Base-by-base conservation (phyloP, 2,329 filamentous ascomycete species). In the Beauveria brongniartii region DNA sequence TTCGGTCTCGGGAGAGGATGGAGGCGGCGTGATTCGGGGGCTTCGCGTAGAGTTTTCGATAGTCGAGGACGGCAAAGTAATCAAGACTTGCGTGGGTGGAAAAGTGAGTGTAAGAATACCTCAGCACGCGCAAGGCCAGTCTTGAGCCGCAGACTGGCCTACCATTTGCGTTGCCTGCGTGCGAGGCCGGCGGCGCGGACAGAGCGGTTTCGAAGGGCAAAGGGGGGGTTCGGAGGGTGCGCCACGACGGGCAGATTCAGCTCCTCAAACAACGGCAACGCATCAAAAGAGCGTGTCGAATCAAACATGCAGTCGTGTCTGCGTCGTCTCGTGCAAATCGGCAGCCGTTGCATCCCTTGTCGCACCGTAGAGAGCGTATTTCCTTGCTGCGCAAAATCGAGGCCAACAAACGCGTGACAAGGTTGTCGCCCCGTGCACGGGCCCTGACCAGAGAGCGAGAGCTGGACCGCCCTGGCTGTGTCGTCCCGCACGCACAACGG, bases 341-440 rank as follows among this genome's bases (percentile, higher is more conserved):
- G 44, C 34, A 51, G 46, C 46, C 30, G 22, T 51, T 37, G 16
- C 22, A 44, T 48, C 47, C 14, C 47, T 53, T 30, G 12, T 53
- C 9, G 47, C 22, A 34, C 22, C 18, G 54, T 20, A 46, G 26
- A 26, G 41, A 18, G 24, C 41, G 41, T 57, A 37, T 40, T 22
- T 14, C 34, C 37, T 28, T 20, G 30, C 20, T 58, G 55, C 55
- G 47, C 56, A 59, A 59, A 59, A 59, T 53, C 56, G 34, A 59
- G 56, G 56, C 48, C 56, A 59, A 59, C 48, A 48, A 59, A 59
- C 56, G 56, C 56, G 56, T 59, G 46, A n/a, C 28, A 30, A 44
- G 37, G 40, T 34, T 18, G 47, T 59, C 56, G 56, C 40, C 26
- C 40, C 26, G 56, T 59, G 56, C 56, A 59, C 56, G 48, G 56